Base-by-base conservation (phyloP, 1,284 basidiomycete species). In the Cryptococcus neoformans region DNA sequence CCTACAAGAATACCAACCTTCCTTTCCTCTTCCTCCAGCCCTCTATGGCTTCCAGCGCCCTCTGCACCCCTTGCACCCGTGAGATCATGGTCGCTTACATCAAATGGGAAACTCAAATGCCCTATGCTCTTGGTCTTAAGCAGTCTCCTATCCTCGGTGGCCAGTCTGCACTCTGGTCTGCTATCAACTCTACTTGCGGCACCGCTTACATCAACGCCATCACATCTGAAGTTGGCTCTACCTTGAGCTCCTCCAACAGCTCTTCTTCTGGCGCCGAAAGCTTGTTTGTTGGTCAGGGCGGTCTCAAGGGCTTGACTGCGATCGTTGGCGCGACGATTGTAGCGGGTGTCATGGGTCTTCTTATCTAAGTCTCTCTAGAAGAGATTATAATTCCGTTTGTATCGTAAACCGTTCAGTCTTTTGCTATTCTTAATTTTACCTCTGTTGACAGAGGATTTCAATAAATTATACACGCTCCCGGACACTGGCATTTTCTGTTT, bases 61-160 rank as follows among this genome's bases (percentile, higher is more conserved):
- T 94, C 55, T 96, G 92, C 85, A 86, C 83, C 2, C 68, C 86
- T 4, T 96, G 92, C 85, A 86, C 89, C 14, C 84, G 87, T 70
- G 82, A 82, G 63, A 79, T 92, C 72, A 71, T 95, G 63, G 83
- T 84, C 6, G 63, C 85, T 7, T 96, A 89, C 82, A 85, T 90
- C 76, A 77, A 79, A 59, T 93, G 84, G 77, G 88, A 92, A 79
- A 83, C 84, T 48, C 73, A 77, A 58, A 77, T 80, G 47, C 85
- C 87, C 1, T 94, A 92, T 74, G 88, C 81, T 4, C 83, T 87
- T 36, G 91, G 92, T 56, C 68, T 94, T 46, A 54, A 62, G 59
- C 80, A 82, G 64, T 88, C 85, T 68, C 73, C 80, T 38, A 80
- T 94, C 60, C 81, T 96, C 55, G 72, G 79, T 42, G 83, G 83